Percentiles rank a stretch among this genome's conserved stretches.
Conservation (phyloP, 2,329 filamentous ascomycete species). For the Macrophomina phaseolina region DNA sequence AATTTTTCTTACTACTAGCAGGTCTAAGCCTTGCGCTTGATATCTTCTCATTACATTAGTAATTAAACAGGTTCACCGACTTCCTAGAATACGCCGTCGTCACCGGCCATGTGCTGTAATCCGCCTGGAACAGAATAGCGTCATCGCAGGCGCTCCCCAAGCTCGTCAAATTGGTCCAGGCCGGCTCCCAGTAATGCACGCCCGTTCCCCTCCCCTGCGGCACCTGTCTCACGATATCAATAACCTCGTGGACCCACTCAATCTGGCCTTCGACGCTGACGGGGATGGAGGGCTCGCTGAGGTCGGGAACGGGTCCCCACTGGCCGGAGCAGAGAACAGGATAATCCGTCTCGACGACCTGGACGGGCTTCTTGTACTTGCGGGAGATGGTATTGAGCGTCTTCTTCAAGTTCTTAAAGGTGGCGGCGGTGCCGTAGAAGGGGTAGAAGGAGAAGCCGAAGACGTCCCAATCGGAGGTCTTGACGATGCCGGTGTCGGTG, state of each 20-base stretch:
- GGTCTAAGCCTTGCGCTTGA: too few relatives aligned
- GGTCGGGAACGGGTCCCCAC: conserved; percentile 41
- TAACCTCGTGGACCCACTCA: conserved; percentile 66
- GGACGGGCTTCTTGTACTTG: conserved; percentile 68
- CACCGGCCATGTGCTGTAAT: conserved; percentile 67
- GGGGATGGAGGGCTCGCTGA: conserved; percentile 67
- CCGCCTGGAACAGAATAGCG: conserved; percentile 55
- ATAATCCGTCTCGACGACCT: conserved; percentile 75
- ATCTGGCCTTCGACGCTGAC: conserved; percentile 67
- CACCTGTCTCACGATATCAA: conserved; percentile 60
- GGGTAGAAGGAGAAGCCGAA: conserved; percentile 78
- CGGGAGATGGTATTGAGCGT: conserved; percentile 65
- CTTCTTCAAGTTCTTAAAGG: conserved; percentile 61
- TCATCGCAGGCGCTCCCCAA: conserved; percentile 57
- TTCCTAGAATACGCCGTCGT: conserved; percentile 59
- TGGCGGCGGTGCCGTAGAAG: conserved; percentile 68
- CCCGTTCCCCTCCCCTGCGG: conserved; percentile 58
- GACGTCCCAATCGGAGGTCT: conserved; percentile 67
- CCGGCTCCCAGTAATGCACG: conserved; percentile 76
- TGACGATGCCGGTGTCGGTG: conserved; percentile 63
- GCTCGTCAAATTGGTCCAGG: conserved; percentile 69
- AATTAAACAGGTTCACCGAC: conserved; percentile 56
- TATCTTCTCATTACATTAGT: neutral
- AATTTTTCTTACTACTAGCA: too few relatives aligned
- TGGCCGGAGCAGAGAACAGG: conserved; percentile 66